A percentile compares a stretch with the other conserved stretches of the same genome.
phyloP scores from a whole-genome alignment of 495 filamentous ascomycete species.

The Penicillium waksmanii region DNA sequence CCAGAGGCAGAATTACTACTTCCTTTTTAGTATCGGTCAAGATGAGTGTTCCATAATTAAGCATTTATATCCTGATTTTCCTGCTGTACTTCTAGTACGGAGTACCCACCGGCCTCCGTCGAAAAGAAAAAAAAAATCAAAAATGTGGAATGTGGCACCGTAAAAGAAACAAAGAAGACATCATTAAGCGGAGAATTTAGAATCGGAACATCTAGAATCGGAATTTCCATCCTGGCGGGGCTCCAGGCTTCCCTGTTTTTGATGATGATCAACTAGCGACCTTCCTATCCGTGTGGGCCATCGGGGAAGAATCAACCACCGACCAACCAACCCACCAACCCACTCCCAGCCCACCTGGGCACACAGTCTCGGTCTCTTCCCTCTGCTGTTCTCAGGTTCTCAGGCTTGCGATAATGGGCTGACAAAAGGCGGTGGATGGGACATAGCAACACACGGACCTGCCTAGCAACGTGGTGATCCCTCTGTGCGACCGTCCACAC shows the following conservation, averaged over 20 bases:
- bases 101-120: no score
- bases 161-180: background rate
- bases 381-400: background rate
- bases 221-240: background rate
- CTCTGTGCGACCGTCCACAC: background rate
- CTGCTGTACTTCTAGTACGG: no score
- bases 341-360: background rate
- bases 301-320: background rate
- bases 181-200: no score
- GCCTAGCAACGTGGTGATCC: background rate
- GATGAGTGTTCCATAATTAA: no score
- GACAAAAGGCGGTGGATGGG: background rate
- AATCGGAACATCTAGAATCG: background rate
- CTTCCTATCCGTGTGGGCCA: conserved; percentile 1
- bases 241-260: conserved; percentile 1
- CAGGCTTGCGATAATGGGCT: background rate
- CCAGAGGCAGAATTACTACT: no score
- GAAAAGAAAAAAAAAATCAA: no score
- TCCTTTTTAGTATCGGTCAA: no score
- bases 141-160: background rate
- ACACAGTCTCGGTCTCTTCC: background rate
- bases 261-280: background rate
- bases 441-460: background rate
- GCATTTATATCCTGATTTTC: no score
- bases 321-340: background rate